Conservation (phyloP, 129 eudicot species). For the Tagetes patula region DNA sequence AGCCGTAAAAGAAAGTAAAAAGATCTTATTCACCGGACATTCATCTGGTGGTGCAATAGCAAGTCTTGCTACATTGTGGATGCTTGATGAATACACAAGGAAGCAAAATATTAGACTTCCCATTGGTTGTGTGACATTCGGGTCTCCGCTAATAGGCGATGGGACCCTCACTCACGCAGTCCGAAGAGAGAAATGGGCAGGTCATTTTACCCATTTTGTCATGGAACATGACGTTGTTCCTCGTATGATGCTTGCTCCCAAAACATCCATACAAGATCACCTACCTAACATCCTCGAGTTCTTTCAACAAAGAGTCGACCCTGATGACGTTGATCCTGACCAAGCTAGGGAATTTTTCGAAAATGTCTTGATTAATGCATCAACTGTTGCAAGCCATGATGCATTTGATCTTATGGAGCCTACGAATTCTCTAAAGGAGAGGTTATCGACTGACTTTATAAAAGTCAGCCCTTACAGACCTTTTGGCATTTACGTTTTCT, state of each 20-base stretch:
- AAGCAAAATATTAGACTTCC: neutral
- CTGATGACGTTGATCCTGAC: neutral
- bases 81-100: constrained; percentile 51
- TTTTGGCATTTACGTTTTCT: constrained; percentile 63
- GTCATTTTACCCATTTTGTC: constrained; percentile 59
- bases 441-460: constrained; percentile 42
- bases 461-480: constrained; percentile 79
- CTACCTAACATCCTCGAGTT: constrained; percentile 42
- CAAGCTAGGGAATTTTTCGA: constrained; percentile 35
- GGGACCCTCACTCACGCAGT: constrained; percentile 55
- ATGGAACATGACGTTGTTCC: constrained; percentile 71
- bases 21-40: constrained; percentile 67
- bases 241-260: constrained; percentile 65
- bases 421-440: constrained; percentile 51
- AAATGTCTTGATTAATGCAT: constrained; percentile 51
- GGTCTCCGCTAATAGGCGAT: constrained; percentile 73
- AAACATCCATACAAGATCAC: constrained; percentile 36
- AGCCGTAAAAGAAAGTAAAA: constrained; percentile 46
- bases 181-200: constrained; percentile 62
- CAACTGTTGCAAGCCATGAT: constrained; percentile 56
- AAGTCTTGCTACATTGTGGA: constrained; percentile 71
- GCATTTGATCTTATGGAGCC: constrained; percentile 69
- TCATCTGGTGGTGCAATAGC: constrained; percentile 75
- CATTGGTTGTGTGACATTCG: constrained; percentile 39
- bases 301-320: constrained; percentile 37